phyloP scores from a whole-genome alignment of 495 filamentous ascomycete genomes.

The Penicillium riverlandense region DNA sequence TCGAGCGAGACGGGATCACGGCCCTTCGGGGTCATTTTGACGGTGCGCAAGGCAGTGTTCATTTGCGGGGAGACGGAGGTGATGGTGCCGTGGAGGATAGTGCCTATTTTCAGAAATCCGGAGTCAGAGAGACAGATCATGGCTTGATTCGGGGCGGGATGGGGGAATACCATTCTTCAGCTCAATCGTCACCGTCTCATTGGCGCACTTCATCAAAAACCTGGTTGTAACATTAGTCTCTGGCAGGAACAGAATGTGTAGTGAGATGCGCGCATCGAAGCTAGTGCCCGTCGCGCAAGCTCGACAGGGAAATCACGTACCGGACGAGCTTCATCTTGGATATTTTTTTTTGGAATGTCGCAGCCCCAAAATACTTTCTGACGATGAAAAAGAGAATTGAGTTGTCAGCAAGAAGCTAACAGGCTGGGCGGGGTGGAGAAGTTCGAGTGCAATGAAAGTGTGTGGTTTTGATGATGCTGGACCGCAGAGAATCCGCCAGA shows the following conservation, averaged over 20 bases:
- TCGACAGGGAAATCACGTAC: slow-evolving; percentile 47
- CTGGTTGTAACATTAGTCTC: slow-evolving; percentile 38
- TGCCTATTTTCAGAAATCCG: slow-evolving; percentile 47
- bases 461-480: slow-evolving; percentile 4
- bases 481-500: background rate
- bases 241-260: slow-evolving; percentile 1
- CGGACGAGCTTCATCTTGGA: slow-evolving; percentile 94
- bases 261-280: slow-evolving; percentile 7
- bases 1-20: slow-evolving; percentile 82
- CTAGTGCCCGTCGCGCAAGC: background rate
- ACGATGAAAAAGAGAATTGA: background rate
- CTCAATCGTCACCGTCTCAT: slow-evolving; percentile 96
- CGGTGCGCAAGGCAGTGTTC: slow-evolving; percentile 89
- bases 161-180: slow-evolving; percentile 77
- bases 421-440: background rate
- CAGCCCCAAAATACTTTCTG: background rate
- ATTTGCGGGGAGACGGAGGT: slow-evolving; percentile 91
- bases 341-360: background rate
- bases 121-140: too few relatives aligned
- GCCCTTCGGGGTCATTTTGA: slow-evolving; percentile 87
- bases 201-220: slow-evolving; percentile 97
- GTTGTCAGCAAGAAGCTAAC: slow-evolving; percentile 1
- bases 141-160: slow-evolving; percentile 1
- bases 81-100: slow-evolving; percentile 92
- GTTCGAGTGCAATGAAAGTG: background rate